Evolutionary conservation across 495 filamentous ascomycete species (phyloP).

Genomic region (Penicillium crystallinum): DNA sequence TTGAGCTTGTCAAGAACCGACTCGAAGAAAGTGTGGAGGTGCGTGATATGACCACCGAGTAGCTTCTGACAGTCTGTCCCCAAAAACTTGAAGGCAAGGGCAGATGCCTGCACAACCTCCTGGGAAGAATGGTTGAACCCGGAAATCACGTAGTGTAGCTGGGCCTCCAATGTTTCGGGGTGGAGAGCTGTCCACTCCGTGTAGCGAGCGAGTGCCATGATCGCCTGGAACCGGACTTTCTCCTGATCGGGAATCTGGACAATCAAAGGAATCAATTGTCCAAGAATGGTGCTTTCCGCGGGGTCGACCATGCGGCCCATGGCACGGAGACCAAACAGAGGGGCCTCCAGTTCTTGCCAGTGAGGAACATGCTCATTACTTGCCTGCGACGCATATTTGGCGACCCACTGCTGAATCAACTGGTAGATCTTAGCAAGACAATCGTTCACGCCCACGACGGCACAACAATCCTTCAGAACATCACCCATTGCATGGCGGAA

Average conservation of each 20-base stretch:
- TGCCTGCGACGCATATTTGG: constrained; percentile 70
- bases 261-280: constrained; percentile 84
- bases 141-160: constrained; percentile 89
- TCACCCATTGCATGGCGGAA: constrained; percentile 97
- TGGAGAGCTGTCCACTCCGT: constrained; percentile 97
- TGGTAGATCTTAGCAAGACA: constrained; percentile 84
- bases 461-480: constrained; percentile 94
- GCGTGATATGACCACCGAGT: constrained; percentile 68
- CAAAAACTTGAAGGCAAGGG: constrained; percentile 93
- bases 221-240: constrained; percentile 92
- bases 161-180: constrained; percentile 81
- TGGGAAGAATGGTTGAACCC: constrained; percentile 80
- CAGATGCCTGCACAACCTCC: constrained; percentile 86
- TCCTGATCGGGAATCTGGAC: constrained; percentile 93
- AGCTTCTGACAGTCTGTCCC: constrained; percentile 89
- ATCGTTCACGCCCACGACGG: constrained; percentile 87
- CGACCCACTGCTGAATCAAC: constrained; percentile 81
- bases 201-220: constrained; percentile 94
- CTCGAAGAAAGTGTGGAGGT: constrained; percentile 89
- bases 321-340: constrained; percentile 88
- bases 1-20: constrained; percentile 80
- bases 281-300: constrained; percentile 78
- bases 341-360: constrained; percentile 95
- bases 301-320: constrained; percentile 96
- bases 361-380: constrained; percentile 73